phyloP scores from a whole-genome alignment of 768 basidiomycete genomes.

The Pisolithus sp. region DNA sequence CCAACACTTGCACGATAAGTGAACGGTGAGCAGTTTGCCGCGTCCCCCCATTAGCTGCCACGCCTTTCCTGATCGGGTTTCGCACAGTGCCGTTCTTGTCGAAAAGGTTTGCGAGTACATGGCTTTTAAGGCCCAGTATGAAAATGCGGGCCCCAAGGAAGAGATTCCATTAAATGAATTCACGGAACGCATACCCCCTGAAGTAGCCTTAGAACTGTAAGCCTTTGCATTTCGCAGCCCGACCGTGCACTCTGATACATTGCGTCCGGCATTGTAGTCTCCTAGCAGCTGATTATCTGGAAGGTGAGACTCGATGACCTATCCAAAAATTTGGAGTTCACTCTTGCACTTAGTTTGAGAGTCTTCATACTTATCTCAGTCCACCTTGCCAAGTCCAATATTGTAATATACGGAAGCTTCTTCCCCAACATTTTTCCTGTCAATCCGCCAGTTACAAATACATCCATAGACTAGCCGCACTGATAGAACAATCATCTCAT shows the following conservation, averaged over 20 bases:
- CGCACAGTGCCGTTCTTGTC: conserved; percentile 55
- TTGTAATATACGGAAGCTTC: no score
- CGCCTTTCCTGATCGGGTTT: background rate
- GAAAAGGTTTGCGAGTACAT: conserved; percentile 91
- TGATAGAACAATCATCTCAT: no score
- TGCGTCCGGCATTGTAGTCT: conserved; percentile 31
- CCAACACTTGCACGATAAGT: conserved; percentile 60
- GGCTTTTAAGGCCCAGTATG: conserved; percentile 75
- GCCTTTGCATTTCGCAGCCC: conserved; percentile 25
- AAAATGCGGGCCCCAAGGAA: conserved; percentile 62
- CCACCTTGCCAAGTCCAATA: no score
- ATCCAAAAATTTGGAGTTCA: conserved; percentile 8
- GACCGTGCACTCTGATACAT: conserved; percentile 9
- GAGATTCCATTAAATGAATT: conserved; percentile 75
- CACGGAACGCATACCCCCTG: conserved; percentile 75
- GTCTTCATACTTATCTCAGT: no score
- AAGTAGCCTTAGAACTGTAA: conserved; percentile 85
- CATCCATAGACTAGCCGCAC: no score
- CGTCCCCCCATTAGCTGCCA: background rate
- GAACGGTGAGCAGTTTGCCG: conserved; percentile 51
- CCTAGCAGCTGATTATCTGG: conserved; percentile 60
- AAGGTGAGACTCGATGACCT: conserved; percentile 35
- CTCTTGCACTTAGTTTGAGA: background rate
- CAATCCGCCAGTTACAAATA: no score
- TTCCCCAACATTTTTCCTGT: no score